Percentiles rank a stretch among this genome's conserved stretches.
Conservation (phyloP, 306 rosid species). For the Sphenostylis stenocarpa region DNA sequence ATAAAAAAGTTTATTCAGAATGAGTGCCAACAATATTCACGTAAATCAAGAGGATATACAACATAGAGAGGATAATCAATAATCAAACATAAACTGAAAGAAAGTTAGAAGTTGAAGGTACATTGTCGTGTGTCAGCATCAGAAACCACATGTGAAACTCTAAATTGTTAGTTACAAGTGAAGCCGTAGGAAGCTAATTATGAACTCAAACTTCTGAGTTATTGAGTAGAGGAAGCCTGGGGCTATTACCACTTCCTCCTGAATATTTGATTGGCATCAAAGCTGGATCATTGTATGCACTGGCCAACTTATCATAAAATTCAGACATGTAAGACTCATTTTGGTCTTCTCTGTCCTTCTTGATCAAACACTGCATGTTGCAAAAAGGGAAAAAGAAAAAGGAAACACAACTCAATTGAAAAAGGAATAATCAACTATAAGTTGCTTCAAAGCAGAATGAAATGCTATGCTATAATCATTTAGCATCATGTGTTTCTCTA, state of each 20-base stretch:
- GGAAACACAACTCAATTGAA: neutral
- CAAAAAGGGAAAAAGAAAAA: neutral
- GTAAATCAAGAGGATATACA: neutral
- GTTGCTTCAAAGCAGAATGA: neutral
- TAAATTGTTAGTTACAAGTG: neutral
- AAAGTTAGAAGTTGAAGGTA: neutral
- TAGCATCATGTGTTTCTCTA: neutral
- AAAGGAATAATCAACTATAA: neutral
- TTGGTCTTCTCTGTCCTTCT: constrained; percentile 67
- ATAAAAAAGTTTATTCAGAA: no score
- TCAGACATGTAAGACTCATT: constrained; percentile 48
- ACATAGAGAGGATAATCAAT: neutral
- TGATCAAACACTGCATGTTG: constrained; percentile 70
- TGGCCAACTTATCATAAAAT: constrained; percentile 52
- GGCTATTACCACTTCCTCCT: constrained; percentile 28
- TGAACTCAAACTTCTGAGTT: constrained; percentile 35
- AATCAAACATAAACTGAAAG: constrained; percentile 7
- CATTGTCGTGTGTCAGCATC: neutral
- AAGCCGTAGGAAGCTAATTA: neutral
- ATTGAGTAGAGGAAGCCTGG: constrained; percentile 52
- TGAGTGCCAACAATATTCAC: neutral
- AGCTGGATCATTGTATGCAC: constrained; percentile 70
- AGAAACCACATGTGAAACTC: constrained; percentile 16
- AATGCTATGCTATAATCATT: constrained; percentile 6
- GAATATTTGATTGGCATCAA: constrained; percentile 48